phyloP scores from a whole-genome alignment of 2,329 filamentous ascomycete species.

The Ceratocystis harringtonii region DNA sequence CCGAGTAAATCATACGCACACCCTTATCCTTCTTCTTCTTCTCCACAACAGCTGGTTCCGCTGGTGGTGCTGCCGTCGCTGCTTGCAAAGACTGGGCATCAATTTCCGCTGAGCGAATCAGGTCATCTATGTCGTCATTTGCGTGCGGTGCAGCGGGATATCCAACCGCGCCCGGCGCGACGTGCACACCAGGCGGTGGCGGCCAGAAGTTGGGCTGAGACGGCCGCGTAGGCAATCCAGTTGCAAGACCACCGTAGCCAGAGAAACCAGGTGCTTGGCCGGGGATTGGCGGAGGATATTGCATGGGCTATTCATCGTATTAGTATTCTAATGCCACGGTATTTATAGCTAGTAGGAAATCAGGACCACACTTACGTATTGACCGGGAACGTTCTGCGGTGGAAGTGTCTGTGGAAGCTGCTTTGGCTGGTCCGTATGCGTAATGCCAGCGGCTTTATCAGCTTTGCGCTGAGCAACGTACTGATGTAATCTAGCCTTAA shows the following conservation, averaged over 20 bases:
- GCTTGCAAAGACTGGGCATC: constrained; percentile 32
- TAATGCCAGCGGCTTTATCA: constrained; percentile 32
- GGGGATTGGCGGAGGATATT: constrained; percentile 20
- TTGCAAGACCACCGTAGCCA: constrained; percentile 22
- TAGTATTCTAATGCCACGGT: constrained; percentile 8
- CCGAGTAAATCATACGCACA: constrained; percentile 63
- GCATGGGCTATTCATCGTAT: constrained; percentile 6
- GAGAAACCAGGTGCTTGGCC: constrained; percentile 18
- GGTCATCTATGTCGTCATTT: constrained; percentile 48
- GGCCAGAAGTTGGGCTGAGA: constrained; percentile 14
- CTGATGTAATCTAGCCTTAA: constrained; percentile 67
- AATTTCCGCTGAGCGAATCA: constrained; percentile 50
- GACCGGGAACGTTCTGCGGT: constrained; percentile 6
- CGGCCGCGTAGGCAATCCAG: constrained; percentile 33
- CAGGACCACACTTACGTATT: constrained; percentile 10
- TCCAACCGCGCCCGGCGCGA: constrained; percentile 22
- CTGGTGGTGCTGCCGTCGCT: constrained; percentile 22
- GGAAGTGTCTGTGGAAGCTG: background rate
- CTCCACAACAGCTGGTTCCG: constrained; percentile 27
- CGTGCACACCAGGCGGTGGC: background rate
- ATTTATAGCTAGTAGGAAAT: background rate
- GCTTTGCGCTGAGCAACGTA: constrained; percentile 56
- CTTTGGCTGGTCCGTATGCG: constrained; percentile 4
- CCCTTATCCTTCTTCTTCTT: constrained; percentile 56
- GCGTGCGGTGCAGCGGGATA: constrained; percentile 20